Evolutionary conservation across 192 early-diverging fungal genomes (phyloP).

Genomic region (Backusella westeae): DNA sequence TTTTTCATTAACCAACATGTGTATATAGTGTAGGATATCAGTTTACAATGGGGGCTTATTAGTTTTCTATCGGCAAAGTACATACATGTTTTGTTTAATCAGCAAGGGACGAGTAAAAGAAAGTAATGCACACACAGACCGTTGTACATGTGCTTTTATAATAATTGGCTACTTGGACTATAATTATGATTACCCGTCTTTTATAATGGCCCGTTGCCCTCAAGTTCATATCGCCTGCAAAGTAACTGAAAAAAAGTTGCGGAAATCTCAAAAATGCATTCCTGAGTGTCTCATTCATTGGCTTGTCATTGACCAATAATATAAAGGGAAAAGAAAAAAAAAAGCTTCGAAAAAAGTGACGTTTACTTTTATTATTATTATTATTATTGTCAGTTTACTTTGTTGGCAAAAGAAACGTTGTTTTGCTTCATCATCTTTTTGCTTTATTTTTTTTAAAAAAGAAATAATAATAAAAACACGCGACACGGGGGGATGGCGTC

Average conservation of each 20-base stretch:
- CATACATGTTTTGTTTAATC: not conserved
- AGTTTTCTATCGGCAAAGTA: not conserved
- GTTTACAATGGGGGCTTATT: too few relatives aligned
- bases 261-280: not conserved
- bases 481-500: constrained; percentile 4
- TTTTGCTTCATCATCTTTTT: not conserved
- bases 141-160: not conserved
- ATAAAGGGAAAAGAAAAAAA: not conserved
- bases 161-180: not conserved
- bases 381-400: too few relatives aligned
- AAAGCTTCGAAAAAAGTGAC: not conserved
- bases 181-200: too few relatives aligned
- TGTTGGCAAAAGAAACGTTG: not conserved
- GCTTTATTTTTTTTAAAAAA: not conserved
- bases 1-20: too few relatives aligned
- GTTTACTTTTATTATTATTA: not conserved
- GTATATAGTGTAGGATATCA: too few relatives aligned
- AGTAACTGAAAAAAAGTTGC: too few relatives aligned
- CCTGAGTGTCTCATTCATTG: not conserved
- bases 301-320: not conserved
- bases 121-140: not conserved
- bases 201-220: too few relatives aligned
- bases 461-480: not conserved
- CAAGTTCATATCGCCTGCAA: too few relatives aligned
- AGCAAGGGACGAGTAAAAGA: not conserved